Conservation (phyloP, 345 rosid genomes). For the Lepidium africanum region DNA sequence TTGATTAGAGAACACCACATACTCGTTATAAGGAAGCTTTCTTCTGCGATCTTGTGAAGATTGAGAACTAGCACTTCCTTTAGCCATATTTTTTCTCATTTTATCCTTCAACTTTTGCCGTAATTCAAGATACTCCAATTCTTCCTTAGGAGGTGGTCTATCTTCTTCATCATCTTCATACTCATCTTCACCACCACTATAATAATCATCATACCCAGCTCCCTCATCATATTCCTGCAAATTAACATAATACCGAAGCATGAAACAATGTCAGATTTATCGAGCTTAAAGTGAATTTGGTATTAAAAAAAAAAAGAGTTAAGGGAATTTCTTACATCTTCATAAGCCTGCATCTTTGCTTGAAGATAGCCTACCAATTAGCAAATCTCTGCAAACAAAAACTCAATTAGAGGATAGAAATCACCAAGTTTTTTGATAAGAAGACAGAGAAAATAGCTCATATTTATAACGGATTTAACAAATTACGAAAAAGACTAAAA, state of each 20-base stretch:
- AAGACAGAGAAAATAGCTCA: background rate
- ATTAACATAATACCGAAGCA: background rate
- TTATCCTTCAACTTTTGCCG: slow-evolving; percentile 63
- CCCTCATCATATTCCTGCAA: slow-evolving; percentile 29
- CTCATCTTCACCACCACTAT: slow-evolving; percentile 22
- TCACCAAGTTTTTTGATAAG: background rate
- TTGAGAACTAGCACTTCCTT: slow-evolving; percentile 34
- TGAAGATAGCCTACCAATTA: background rate
- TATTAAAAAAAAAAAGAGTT: background rate
- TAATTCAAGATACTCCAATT: slow-evolving; percentile 48
- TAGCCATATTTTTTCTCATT: slow-evolving; percentile 44
- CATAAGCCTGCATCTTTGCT: slow-evolving; percentile 26
- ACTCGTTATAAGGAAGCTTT: slow-evolving; percentile 58
- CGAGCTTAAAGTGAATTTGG: background rate
- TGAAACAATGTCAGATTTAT: background rate
- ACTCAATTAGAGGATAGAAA: background rate
- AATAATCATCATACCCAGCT: slow-evolving; percentile 27
- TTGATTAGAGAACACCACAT: slow-evolving; percentile 14
- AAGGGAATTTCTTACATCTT: slow-evolving; percentile 14
- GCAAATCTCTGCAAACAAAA: background rate
- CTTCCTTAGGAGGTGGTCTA: slow-evolving; percentile 20
- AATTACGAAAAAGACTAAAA: background rate
- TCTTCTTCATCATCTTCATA: slow-evolving; percentile 35
- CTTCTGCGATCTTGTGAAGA: slow-evolving; percentile 32
- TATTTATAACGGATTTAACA: background rate